phyloP scores from a whole-genome alignment of 2,329 filamentous ascomycete genomes.

The Dactylellina cionopaga region DNA sequence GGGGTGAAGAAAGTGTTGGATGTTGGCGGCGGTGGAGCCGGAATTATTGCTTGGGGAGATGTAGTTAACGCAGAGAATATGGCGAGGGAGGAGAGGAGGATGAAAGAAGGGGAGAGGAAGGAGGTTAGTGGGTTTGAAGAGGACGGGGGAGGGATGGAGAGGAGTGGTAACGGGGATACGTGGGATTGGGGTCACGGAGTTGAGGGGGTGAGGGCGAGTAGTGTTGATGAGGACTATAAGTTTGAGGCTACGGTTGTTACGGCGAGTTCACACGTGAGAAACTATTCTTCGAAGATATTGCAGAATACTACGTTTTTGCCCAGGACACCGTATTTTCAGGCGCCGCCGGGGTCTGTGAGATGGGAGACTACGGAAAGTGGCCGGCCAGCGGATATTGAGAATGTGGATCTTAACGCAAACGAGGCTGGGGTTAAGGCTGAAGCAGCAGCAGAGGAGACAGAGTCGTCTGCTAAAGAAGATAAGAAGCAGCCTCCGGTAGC shows the following conservation, averaged over 20 bases:
- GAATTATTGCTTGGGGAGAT: conserved; percentile 78
- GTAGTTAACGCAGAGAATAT: conserved; percentile 84
- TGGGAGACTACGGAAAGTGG: conserved; percentile 17
- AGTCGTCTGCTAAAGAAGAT: background rate
- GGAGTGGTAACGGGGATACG: conserved; percentile 66
- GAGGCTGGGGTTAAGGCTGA: conserved; percentile 57
- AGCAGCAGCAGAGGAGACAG: background rate
- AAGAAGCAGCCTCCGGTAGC: conserved; percentile 68
- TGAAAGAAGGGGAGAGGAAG: conserved; percentile 56
- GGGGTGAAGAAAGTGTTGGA: conserved; percentile 73
- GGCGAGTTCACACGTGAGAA: conserved; percentile 77
- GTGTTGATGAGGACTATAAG: conserved; percentile 33
- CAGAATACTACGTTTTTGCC: conserved; percentile 92
- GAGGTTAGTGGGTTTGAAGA: background rate
- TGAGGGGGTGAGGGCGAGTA: conserved; percentile 24
- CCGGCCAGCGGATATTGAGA: conserved; percentile 9
- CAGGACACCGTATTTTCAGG: conserved; percentile 72
- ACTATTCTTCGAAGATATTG: conserved; percentile 78
- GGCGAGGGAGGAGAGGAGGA: conserved; percentile 68
- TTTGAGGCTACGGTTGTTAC: conserved; percentile 80
- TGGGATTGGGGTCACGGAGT: conserved; percentile 62
- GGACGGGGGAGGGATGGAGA: conserved; percentile 60
- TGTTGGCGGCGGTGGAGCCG: conserved; percentile 77
- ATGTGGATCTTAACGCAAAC: conserved; percentile 34
- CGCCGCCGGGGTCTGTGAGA: conserved; percentile 4